Evolutionary conservation across 768 basidiomycete genomes (phyloP).

Genomic region (Dictyophora rubrovolvata): DNA sequence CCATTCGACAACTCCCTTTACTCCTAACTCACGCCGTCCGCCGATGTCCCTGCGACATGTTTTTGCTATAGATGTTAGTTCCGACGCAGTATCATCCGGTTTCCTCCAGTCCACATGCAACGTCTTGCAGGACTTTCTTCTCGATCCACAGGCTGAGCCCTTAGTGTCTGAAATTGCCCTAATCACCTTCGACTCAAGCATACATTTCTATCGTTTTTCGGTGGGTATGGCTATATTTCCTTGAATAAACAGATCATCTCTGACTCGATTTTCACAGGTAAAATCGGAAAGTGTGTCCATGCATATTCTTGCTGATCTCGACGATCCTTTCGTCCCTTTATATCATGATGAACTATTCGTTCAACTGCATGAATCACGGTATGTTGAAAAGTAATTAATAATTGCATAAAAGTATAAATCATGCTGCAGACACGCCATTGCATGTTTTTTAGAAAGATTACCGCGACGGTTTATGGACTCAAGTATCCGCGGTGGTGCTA

Average conservation of each 20-base stretch:
- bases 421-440: constrained; percentile 45
- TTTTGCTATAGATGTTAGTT: constrained; percentile 83
- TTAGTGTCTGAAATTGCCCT: constrained; percentile 55
- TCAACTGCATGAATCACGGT: constrained; percentile 64
- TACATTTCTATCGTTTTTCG: constrained; percentile 86
- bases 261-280: constrained; percentile 20
- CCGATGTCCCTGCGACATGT: constrained; percentile 66
- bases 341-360: constrained; percentile 58
- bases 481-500: constrained; percentile 39
- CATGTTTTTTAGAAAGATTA: constrained; percentile 53
- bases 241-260: constrained; percentile 5
- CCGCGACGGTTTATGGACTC: constrained; percentile 50
- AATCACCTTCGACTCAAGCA: constrained; percentile 65
- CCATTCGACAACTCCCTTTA: constrained; percentile 40
- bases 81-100: constrained; percentile 55
- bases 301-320: constrained; percentile 78
- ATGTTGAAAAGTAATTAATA: constrained; percentile 15
- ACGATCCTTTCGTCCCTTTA: constrained; percentile 89
- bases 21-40: constrained; percentile 27
- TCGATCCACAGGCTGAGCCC: constrained; percentile 38
- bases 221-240: constrained; percentile 38
- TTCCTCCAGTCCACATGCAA: constrained; percentile 60
- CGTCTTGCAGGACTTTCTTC: constrained; percentile 38
- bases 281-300: constrained; percentile 45
- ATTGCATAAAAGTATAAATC: not conserved